These are phyloP conservation scores for Orobanche coerulescens DNA, from an alignment of 257 asterid species.

Conservation along the genomic window DNA sequence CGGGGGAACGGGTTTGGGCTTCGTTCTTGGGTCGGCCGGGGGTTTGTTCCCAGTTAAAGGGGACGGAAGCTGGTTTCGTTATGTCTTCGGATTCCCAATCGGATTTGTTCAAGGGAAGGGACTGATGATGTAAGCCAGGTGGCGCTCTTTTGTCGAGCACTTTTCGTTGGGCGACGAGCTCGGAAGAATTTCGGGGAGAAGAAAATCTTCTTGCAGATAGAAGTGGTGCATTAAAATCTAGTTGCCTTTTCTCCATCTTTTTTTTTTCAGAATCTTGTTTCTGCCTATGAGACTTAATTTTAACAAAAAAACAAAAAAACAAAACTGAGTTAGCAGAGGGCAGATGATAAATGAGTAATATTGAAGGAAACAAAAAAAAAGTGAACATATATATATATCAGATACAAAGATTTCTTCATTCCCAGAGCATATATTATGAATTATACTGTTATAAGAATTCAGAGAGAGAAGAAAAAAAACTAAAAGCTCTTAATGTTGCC, in stretches of 20 bases:
- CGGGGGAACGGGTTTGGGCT: constrained; percentile 25
- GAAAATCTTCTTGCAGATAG: constrained; percentile 60
- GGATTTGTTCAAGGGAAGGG: constrained; percentile 35
- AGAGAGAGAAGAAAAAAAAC: no score
- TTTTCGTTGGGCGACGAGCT: constrained; percentile 37
- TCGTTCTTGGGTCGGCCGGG: constrained; percentile 73
- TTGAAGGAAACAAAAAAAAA: no score
- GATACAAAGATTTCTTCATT: no score
- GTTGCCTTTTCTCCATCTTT: constrained; percentile 67
- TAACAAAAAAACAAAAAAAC: not conserved
- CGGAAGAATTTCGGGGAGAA: constrained; percentile 38
- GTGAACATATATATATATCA: no score
- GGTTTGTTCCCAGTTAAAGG: constrained; percentile 75
- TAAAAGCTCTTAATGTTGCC: no score
- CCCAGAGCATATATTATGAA: no score
- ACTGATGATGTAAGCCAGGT: constrained; percentile 38
- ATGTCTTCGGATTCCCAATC: constrained; percentile 44
- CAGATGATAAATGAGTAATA: no score
- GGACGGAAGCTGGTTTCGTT: constrained; percentile 73
- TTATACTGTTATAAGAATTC: no score
- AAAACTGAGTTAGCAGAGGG: no score
- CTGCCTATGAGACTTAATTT: not conserved
- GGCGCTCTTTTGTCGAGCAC: constrained; percentile 23
- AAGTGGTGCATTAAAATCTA: constrained; percentile 75
- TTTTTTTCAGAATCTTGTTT: not conserved